Conservation (phyloP, 2,329 filamentous ascomycete genomes). For the Neofusicoccum cordaticola region DNA sequence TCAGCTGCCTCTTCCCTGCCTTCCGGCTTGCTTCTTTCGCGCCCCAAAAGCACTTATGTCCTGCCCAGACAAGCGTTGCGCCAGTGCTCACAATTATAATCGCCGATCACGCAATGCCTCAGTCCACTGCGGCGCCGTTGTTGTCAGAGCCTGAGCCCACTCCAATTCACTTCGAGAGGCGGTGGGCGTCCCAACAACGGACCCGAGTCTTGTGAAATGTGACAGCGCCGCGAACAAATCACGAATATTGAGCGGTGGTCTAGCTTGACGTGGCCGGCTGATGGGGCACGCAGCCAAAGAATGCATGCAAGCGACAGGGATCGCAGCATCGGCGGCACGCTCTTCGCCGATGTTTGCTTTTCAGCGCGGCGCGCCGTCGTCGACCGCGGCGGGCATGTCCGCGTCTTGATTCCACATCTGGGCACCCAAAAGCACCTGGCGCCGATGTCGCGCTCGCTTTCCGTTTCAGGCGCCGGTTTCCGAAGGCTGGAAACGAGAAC, state of each 20-base stretch:
- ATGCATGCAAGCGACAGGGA: slow-evolving; percentile 1
- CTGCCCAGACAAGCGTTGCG: not conserved
- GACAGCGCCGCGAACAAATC: not conserved
- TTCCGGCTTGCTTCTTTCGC: not conserved
- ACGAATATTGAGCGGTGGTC: not conserved
- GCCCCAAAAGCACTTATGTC: not conserved
- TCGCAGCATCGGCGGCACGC: not conserved
- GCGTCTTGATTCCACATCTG: not conserved
- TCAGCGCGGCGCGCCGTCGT: too few species aligned
- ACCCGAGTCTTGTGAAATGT: not conserved
- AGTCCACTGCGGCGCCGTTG: not conserved
- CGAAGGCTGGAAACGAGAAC: not conserved
- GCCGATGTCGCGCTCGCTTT: slow-evolving; percentile 1
- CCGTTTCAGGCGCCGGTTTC: not conserved
- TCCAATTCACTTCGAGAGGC: not conserved
- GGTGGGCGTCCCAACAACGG: slow-evolving; percentile 9
- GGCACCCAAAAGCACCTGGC: not conserved
- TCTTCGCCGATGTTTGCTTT: too few species aligned
- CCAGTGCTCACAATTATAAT: not conserved
- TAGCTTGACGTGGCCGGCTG: not conserved
- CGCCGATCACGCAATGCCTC: slow-evolving; percentile 2
- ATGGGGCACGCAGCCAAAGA: not conserved
- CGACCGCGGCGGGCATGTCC: not conserved
- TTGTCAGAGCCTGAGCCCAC: not conserved
- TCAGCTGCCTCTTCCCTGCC: not conserved